Percentiles rank a stretch among this genome's conserved stretches.
These are phyloP conservation scores for Saccharata proteae DNA, from an alignment of 2,329 filamentous ascomycete genomes.

Conservation along the genomic window DNA sequence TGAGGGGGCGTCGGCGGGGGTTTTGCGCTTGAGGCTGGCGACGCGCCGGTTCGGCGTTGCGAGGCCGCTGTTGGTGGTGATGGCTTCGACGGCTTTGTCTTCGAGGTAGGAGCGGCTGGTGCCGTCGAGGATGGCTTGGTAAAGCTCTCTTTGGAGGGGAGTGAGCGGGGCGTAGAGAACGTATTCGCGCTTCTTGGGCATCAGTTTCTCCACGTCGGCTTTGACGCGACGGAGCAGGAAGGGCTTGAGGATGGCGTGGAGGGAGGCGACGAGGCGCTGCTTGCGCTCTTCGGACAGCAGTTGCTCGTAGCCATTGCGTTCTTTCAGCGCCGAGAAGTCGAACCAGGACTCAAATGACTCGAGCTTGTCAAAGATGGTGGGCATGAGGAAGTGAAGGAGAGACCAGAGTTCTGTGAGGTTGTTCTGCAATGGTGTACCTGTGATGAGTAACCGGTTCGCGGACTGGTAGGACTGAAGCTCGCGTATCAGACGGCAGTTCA, in stretches of 20 bases:
- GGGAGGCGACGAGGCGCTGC: slow-evolving; percentile 68
- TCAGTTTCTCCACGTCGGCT: slow-evolving; percentile 75
- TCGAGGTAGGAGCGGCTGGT: slow-evolving; percentile 51
- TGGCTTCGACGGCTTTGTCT: slow-evolving; percentile 57
- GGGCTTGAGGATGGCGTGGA: slow-evolving; percentile 87
- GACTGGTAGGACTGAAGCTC: slow-evolving; percentile 82
- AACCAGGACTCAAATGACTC: slow-evolving; percentile 95
- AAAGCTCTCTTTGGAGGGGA: slow-evolving; percentile 79
- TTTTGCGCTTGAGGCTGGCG: slow-evolving; percentile 47
- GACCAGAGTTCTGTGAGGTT: slow-evolving; percentile 95
- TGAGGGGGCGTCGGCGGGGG: slow-evolving; percentile 14
- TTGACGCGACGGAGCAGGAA: slow-evolving; percentile 82
- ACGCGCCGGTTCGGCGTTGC: slow-evolving; percentile 35
- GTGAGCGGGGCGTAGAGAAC: slow-evolving; percentile 90
- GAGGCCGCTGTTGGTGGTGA: slow-evolving; percentile 33
- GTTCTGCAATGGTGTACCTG: slow-evolving; percentile 89
- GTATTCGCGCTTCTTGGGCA: slow-evolving; percentile 97
- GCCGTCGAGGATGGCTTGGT: slow-evolving; percentile 57
- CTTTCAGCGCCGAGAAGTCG: slow-evolving; percentile 83
- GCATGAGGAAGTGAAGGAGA: slow-evolving; percentile 81
- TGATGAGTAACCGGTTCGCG: slow-evolving; percentile 82
- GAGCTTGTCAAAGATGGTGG: slow-evolving; percentile 84
- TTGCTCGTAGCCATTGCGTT: slow-evolving; percentile 66
- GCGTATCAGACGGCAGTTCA: slow-evolving; percentile 82
- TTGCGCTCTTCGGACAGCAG: slow-evolving; percentile 69